Evolutionary conservation across 148 eudicot genomes (phyloP).

Genomic region (Polygonum aviculare): DNA sequence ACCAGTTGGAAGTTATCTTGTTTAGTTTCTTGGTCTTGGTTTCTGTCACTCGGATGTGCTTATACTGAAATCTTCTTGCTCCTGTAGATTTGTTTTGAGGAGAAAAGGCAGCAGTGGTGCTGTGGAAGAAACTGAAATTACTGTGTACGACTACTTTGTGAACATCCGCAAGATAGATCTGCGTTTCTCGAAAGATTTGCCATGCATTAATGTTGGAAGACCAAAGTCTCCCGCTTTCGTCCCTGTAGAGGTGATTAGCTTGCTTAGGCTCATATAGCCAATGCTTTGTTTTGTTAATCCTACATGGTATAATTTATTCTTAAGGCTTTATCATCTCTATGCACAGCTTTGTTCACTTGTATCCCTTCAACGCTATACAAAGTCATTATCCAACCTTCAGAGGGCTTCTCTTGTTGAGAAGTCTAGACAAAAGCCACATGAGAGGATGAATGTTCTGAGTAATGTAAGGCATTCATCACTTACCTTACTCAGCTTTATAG

Average conservation of each 20-base stretch:
- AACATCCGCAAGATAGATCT: constrained; percentile 55
- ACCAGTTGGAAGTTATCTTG: neutral
- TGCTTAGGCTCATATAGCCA: neutral
- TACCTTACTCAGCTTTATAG: neutral
- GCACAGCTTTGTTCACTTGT: constrained; percentile 67
- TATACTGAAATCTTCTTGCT: neutral
- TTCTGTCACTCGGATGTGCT: neutral
- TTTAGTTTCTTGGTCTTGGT: neutral
- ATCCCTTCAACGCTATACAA: constrained; percentile 82
- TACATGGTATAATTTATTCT: neutral
- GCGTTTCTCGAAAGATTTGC: constrained; percentile 74
- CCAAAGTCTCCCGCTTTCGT: constrained; percentile 77
- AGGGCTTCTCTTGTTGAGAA: constrained; percentile 86
- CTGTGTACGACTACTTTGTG: constrained; percentile 82
- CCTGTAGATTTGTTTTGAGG: constrained; percentile 59
- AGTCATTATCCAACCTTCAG: constrained; percentile 55
- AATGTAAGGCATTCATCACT: constrained; percentile 32
- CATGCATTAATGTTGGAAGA: constrained; percentile 92
- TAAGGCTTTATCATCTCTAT: neutral
- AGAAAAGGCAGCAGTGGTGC: constrained; percentile 52
- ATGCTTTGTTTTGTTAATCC: neutral
- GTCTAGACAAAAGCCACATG: constrained; percentile 84
- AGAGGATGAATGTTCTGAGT: constrained; percentile 62
- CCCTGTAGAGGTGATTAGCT: constrained; percentile 62
- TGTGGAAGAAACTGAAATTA: constrained; percentile 41